Conservation (phyloP, 345 rosid genomes). For the Aethionema arabicum region DNA sequence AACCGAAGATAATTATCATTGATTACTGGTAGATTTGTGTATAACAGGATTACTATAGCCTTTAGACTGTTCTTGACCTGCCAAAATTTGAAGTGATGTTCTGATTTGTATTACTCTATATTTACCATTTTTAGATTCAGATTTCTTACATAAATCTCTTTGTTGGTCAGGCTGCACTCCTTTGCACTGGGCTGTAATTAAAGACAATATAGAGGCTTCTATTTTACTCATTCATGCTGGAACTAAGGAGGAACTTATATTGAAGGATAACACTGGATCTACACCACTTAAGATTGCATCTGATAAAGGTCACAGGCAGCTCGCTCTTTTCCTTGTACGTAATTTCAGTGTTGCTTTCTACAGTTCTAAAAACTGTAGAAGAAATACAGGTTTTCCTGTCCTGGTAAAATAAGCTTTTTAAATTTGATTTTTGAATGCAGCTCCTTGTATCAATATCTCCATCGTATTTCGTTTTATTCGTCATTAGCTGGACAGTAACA, state of each 20-base stretch:
- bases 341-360: slow-evolving; percentile 37
- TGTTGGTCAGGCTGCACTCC: slow-evolving; percentile 82
- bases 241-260: slow-evolving; percentile 64
- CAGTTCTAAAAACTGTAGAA: neutral
- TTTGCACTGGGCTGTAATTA: slow-evolving; percentile 89
- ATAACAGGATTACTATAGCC: neutral
- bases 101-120: neutral
- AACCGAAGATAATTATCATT: neutral
- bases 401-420: slow-evolving; percentile 8
- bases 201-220: slow-evolving; percentile 79
- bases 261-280: slow-evolving; percentile 80
- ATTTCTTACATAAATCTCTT: slow-evolving; percentile 17
- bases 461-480: slow-evolving; percentile 2
- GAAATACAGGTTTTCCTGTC: neutral
- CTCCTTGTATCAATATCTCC: slow-evolving; percentile 3
- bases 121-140: slow-evolving; percentile 4
- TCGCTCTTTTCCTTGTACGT: slow-evolving; percentile 90
- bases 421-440: slow-evolving; percentile 1
- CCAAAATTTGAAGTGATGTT: slow-evolving; percentile 11
- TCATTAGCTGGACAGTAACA: neutral
- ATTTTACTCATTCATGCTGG: slow-evolving; percentile 88
- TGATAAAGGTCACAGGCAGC: slow-evolving; percentile 92
- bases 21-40: neutral
- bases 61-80: slow-evolving; percentile 13
- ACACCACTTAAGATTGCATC: slow-evolving; percentile 85